phyloP scores from a whole-genome alignment of 441 rosid species.

The Aleurites moluccanus region DNA sequence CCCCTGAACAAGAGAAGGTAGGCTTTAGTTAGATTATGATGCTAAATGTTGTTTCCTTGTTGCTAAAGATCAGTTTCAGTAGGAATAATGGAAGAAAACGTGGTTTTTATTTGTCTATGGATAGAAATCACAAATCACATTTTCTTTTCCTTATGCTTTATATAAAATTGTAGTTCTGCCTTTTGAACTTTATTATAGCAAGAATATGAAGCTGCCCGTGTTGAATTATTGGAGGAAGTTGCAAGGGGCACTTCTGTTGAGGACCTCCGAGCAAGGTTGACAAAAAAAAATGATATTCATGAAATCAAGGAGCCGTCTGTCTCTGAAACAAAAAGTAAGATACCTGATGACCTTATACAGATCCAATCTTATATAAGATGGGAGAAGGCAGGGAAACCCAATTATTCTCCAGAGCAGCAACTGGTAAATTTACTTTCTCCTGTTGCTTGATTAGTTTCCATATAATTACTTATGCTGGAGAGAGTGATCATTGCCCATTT shows the following conservation, averaged over 20 bases:
- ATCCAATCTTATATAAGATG: slow-evolving; percentile 65
- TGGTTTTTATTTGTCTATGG: neutral
- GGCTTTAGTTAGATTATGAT: slow-evolving; percentile 24
- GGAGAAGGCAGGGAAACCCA: slow-evolving; percentile 83
- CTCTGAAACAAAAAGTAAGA: slow-evolving; percentile 34
- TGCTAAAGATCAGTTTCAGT: neutral
- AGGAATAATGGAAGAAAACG: neutral
- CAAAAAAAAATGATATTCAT: slow-evolving; percentile 46
- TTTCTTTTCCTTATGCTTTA: neutral
- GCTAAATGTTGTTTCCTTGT: neutral
- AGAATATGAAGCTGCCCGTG: slow-evolving; percentile 95
- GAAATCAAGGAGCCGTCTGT: slow-evolving; percentile 41
- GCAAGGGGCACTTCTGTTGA: slow-evolving; percentile 73
- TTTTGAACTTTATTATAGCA: slow-evolving; percentile 37
- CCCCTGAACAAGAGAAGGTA: slow-evolving; percentile 93
- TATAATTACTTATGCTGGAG: neutral
- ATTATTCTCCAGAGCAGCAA: slow-evolving; percentile 57
- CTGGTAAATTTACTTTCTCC: slow-evolving; percentile 41
- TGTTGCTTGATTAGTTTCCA: slow-evolving; percentile 17
- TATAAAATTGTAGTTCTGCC: neutral
- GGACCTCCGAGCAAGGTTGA: slow-evolving; percentile 63
- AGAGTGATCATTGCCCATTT: neutral
- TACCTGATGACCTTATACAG: slow-evolving; percentile 66
- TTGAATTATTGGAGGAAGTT: slow-evolving; percentile 79
- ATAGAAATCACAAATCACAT: neutral